Evolutionary conservation across 164 flowering plant species (phyloP).

Genomic region (Macadamia tetraphylla): DNA sequence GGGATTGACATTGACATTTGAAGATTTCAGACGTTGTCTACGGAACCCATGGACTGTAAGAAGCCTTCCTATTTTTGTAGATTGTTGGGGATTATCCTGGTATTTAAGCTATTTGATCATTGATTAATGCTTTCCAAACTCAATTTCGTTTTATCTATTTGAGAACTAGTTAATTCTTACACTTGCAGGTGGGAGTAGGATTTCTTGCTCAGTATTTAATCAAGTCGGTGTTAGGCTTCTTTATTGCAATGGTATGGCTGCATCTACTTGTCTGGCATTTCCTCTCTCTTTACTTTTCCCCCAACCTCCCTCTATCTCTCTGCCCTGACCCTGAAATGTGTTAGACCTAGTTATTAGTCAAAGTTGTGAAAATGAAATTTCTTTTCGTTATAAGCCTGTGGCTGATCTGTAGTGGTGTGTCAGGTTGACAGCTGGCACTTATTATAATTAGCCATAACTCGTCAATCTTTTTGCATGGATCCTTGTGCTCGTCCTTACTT

Average conservation of each 20-base stretch:
- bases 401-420: too few relatives aligned
- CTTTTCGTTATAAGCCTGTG: too few relatives aligned
- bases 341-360: too few relatives aligned
- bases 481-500: too few relatives aligned
- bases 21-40: slow-evolving; percentile 86
- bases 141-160: neutral
- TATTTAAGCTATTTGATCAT: neutral
- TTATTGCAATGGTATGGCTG: slow-evolving; percentile 77
- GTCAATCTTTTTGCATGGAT: too few relatives aligned
- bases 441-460: too few relatives aligned
- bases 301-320: too few relatives aligned
- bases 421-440: too few relatives aligned
- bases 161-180: slow-evolving; percentile 8
- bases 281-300: too few relatives aligned
- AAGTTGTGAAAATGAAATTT: too few relatives aligned
- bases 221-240: slow-evolving; percentile 80
- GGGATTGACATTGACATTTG: slow-evolving; percentile 96
- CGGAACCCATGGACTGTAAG: slow-evolving; percentile 99
- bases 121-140: neutral
- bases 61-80: slow-evolving; percentile 2
- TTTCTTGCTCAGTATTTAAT: slow-evolving; percentile 90
- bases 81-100: neutral
- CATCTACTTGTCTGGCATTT: neutral
- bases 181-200: slow-evolving; percentile 92
- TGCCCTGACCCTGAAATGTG: too few relatives aligned